Evolutionary conservation across 2,329 filamentous ascomycete species (phyloP).

Genomic region (Aspergillus texensis): DNA sequence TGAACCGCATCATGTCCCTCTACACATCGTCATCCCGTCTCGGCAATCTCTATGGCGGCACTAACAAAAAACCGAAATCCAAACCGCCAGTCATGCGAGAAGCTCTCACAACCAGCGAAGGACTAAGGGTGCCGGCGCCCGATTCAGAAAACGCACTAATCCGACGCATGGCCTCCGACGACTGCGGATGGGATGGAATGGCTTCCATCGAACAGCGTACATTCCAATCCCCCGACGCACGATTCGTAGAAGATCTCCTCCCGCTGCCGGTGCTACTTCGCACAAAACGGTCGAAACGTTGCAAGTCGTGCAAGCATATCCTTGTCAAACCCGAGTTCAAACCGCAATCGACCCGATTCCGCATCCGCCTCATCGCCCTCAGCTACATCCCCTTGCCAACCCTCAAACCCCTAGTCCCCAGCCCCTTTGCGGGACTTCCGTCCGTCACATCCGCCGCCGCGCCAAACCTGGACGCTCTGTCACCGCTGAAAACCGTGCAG

Average conservation of each 20-base stretch:
- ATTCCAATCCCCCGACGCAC: slow-evolving; percentile 54
- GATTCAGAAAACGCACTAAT: slow-evolving; percentile 64
- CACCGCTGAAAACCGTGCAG: slow-evolving; percentile 62
- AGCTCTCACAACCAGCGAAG: slow-evolving; percentile 70
- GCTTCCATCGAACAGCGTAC: slow-evolving; percentile 55
- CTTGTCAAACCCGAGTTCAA: slow-evolving; percentile 93
- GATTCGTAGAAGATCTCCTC: slow-evolving; percentile 73
- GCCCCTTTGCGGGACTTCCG: slow-evolving; percentile 22
- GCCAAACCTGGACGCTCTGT: slow-evolving; percentile 50
- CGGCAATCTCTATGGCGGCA: slow-evolving; percentile 54
- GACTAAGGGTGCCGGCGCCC: slow-evolving; percentile 64
- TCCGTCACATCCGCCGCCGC: slow-evolving; percentile 31
- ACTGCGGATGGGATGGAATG: slow-evolving; percentile 66
- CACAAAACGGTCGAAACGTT: slow-evolving; percentile 92
- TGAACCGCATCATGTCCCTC: slow-evolving; percentile 87
- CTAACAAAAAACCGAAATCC: slow-evolving; percentile 65
- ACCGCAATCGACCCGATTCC: slow-evolving; percentile 83
- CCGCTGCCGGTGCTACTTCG: slow-evolving; percentile 81
- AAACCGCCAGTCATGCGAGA: slow-evolving; percentile 79
- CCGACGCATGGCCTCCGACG: slow-evolving; percentile 56
- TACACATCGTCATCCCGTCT: slow-evolving; percentile 66
- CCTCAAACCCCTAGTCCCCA: slow-evolving; percentile 61
- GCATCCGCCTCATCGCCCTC: slow-evolving; percentile 85
- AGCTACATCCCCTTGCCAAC: slow-evolving; percentile 85
- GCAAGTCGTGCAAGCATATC: slow-evolving; percentile 89